phyloP scores from a whole-genome alignment of 768 basidiomycete species.

The Russula ochroleuca region DNA sequence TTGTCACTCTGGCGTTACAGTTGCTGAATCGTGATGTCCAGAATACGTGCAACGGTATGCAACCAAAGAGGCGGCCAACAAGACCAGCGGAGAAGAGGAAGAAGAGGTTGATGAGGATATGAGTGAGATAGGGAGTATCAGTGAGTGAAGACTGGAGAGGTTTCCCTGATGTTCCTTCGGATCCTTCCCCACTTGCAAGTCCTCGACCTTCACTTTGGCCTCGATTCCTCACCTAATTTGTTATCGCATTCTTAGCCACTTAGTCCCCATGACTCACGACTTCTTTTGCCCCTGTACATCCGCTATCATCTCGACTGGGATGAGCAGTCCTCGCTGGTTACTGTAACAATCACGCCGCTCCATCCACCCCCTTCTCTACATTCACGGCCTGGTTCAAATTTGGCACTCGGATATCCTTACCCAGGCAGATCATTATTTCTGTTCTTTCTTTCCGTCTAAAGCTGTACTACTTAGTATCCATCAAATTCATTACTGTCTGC shows the following conservation, averaged over 20 bases:
- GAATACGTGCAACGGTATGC: slow-evolving; percentile 97
- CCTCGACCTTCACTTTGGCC: background rate
- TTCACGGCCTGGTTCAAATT: slow-evolving; percentile 9
- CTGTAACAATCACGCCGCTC: background rate
- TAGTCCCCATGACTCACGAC: slow-evolving; percentile 1
- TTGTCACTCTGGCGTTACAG: background rate
- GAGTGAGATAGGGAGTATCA: slow-evolving; percentile 83
- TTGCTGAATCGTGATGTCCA: slow-evolving; percentile 33
- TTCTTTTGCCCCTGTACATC: slow-evolving; percentile 3
- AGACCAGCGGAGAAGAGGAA: slow-evolving; percentile 61
- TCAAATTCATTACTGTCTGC: slow-evolving; percentile 16
- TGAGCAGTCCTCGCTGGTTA: slow-evolving; percentile 2
- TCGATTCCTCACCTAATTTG: slow-evolving; percentile 4
- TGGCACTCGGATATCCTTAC: slow-evolving; percentile 16
- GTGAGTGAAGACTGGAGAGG: slow-evolving; percentile 44
- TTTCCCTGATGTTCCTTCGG: background rate
- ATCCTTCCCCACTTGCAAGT: slow-evolving; percentile 7
- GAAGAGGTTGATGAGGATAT: slow-evolving; percentile 75
- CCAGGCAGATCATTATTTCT: slow-evolving; percentile 8
- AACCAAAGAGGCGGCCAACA: slow-evolving; percentile 84
- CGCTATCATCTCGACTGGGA: slow-evolving; percentile 8
- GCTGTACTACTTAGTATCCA: slow-evolving; percentile 15
- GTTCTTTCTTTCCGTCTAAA: slow-evolving; percentile 1
- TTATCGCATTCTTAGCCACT: slow-evolving; percentile 1
- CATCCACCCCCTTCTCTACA: background rate